Base-by-base conservation (phyloP, 768 basidiomycete genomes). In the Suillus sp. region DNA sequence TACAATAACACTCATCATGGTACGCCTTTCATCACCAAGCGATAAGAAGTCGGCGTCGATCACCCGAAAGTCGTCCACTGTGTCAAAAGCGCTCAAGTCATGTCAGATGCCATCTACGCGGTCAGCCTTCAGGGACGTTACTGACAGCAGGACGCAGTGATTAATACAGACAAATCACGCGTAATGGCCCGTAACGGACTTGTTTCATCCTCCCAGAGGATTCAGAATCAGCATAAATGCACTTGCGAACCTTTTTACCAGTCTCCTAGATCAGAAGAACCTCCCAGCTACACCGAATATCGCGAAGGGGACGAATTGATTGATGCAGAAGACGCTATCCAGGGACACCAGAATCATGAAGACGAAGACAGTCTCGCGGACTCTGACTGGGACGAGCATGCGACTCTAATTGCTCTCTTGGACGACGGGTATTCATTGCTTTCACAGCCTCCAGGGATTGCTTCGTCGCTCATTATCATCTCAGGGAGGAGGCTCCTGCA, bases 401-500 rank as follows among this genome's bases (percentile, higher is more conserved):
- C 71, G 1, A 64, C 73, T 30, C 68, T 74, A 59, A 34, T 66
- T 30, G 74, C 75, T 18, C 65, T 74, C 40, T 65, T 75, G 45
- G 65, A 74, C 64, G 74, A 71, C 56, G 56, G 25, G 62, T 62
- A 42, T 3, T 32, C 35, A 48, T 38, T 10, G 27, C 8, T 30
- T 30, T 43, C 1, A 8, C n/a, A 34, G 18, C 18, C 22, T 37
- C 34, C 13, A 37, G 35, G 25, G 18, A 60, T 34, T 32, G 1
- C 45, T 37, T n/a, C 32, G 22, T 27, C 0, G 66, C 45, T 3
- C 18, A 16, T 37, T 7, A 18, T 60, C 64, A 74, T 43, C 64
- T 68, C 35, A 76, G 79, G 56, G 78, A 80, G 25, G 75, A 77
- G 16, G 71, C 72, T 40, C 62, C 79, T 50, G 75, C 79, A 63